A percentile compares a stretch with the other conserved stretches of the same genome.
Conservation (phyloP, 768 basidiomycete genomes). For the Psilocybe subaeruginosa region DNA sequence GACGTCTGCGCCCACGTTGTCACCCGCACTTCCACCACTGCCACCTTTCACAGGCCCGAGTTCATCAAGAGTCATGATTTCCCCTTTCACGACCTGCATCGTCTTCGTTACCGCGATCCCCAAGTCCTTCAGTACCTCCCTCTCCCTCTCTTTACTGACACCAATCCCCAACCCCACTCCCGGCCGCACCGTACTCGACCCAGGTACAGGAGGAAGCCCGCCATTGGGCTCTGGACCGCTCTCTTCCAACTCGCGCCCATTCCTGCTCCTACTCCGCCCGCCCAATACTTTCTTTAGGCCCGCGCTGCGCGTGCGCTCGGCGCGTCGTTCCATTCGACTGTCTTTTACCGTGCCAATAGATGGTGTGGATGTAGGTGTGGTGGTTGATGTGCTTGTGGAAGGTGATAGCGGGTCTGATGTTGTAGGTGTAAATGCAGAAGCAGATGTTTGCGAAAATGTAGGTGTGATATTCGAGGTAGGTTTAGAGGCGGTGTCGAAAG, state of each 20-base stretch:
- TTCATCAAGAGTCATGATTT: conserved; percentile 22
- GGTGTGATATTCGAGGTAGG: no score
- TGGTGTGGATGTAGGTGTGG: background rate
- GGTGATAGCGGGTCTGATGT: background rate
- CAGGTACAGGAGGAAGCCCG: conserved; percentile 14
- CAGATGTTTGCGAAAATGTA: no score
- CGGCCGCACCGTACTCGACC: background rate
- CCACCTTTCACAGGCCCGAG: conserved; percentile 2
- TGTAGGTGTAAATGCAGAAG: background rate
- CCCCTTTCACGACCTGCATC: background rate
- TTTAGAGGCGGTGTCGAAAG: background rate
- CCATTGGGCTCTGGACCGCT: conserved; percentile 4
- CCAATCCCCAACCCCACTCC: background rate
- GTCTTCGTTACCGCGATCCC: background rate
- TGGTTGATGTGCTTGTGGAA: background rate
- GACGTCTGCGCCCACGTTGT: background rate
- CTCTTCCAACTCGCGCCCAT: conserved; percentile 1
- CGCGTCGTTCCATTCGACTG: conserved; percentile 25
- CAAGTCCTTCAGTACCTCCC: background rate
- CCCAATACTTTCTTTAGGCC: conserved; percentile 25
- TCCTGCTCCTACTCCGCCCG: conserved; percentile 13
- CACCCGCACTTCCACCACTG: background rate
- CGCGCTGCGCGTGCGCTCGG: conserved; percentile 26
- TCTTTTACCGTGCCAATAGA: conserved; percentile 20
- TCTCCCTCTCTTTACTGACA: background rate